Base-by-base conservation (phyloP, 2,329 filamentous ascomycete genomes). In the Claviceps digitariae region DNA sequence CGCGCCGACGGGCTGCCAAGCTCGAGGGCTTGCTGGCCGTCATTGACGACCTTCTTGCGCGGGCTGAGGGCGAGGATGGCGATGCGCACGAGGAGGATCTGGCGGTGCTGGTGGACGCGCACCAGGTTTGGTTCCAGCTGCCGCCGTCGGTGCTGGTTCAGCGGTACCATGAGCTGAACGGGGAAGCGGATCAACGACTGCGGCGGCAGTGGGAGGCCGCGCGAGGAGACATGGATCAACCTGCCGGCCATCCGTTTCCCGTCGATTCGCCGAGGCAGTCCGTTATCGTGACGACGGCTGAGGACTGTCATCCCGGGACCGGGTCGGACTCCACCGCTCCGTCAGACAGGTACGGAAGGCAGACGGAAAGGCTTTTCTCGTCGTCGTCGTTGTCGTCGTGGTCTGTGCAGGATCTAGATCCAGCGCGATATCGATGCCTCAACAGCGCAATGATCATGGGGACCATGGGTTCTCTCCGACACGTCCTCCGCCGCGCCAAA, bases 121-220 rank as follows among this genome's bases (percentile, higher is more conserved):
- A 71, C 55, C 67, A 71, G 44, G 58, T 67, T 40, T 70, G 68
- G 68, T 71, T 71, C 44, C 68, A 71, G 50, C 62, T 71, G 0
- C 68, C 68, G 13, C 66, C 67, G 0, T 65, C 66, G 5, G 67
- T 69, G 1, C 61, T 71, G 2, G 62, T 71, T 5, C 54, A 67
- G 41, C 63, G 68, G 8, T 71, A 64, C 52, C 67, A 69, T 50
- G 58, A 59, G 15, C 57, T 69, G 25, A 69, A 69, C 54, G 57
- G 56, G 5, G 62, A 68, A 41, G 67, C 67, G 13, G 61, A 69
- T 48, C 60, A 58, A 3, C 62, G 67, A 8, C 38, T 60, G 2
- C 58, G 53, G 2, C 51, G 55, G 2, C 51, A 63, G 4, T 68
- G 67, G 67, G 27, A 50, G 17, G 44, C 36, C 8, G 36, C 31